Evolutionary conservation across 1,284 basidiomycete species (phyloP), one percentile per base, ranked within the genome.

Genomic region (Ustilago shanxiensis): DNA sequence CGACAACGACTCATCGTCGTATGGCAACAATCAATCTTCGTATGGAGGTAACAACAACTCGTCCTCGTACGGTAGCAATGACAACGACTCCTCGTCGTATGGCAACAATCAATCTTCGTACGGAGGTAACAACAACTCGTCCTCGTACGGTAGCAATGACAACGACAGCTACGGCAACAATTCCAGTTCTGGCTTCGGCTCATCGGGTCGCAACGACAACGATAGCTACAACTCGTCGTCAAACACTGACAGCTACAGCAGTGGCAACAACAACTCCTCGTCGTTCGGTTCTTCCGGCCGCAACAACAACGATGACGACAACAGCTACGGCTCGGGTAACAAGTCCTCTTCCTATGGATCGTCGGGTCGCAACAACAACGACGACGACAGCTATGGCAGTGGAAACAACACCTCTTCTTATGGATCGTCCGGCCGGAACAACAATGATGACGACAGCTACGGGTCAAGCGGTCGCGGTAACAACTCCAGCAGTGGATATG

Each of bases 201-300:
- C 65, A 26, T 50, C 24, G 11, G 54, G 52, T 18, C 29, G 37
- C 35, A 56, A 51, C 63, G 44, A 29, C 51, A 51, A 52, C 64
- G 53, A 61, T 31, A 55, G 66, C 61, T 41, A 65, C 50, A 53
- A 72, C 66, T 66, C 66, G 20, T 62, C 61, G 13, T 49, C 47
- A 10, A 55, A 49, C 57, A 35, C 47, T 49, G 56, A 66, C 51
- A 59, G 41, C 54, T 60, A 68, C 28, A 52, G 52, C 6, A 56
- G 35, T 33, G 35, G 39, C 22, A 56, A 56, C 55, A 37, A 35
- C 66, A 31, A 51, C 50, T 51, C 28, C 20, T 51, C 28, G 28
- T 51, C 50, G 14, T 24, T 50, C 47, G 47, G 47, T 50, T 68
- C 41, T 20, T 44, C 39, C 6, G 35, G 45, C 54, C 6, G 39